Base-by-base conservation (phyloP, 306 rosid species). In the Pterocarpus macrocarpus region DNA sequence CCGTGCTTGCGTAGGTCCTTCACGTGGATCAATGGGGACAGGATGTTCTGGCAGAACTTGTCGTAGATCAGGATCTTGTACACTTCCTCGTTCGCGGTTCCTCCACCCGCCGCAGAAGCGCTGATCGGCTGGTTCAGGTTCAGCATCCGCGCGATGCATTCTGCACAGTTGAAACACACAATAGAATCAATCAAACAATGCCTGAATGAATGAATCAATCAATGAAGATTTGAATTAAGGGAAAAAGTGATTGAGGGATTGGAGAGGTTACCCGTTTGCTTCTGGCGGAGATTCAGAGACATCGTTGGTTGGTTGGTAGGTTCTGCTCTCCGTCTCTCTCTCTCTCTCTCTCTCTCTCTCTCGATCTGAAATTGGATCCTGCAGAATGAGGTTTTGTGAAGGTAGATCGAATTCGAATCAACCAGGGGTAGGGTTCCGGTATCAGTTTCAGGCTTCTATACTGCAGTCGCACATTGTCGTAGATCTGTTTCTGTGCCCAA, bases 1-100 rank as follows among this genome's bases (percentile, higher is more conserved):
- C 99, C 99, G 28, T 95, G 99, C 43, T 95, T 95, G 53, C 99
- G 95, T 4, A 95, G 92, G 73, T 95, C 97, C 90, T 93, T 91
- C 14, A 95, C 99, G 80, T 88, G 92, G 79, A 95, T 95, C 86
- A 95, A 61, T 0, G 99, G 99, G 4, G 98, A 95, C 8, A 95
- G 91, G 5, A 95, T 87, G 86, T 89, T 89, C 79, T 91, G 99
- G 82, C 99, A 95, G 81, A 88, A 93, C 73, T 76, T 89, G 71
- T 95, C 99, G 83, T 84, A 95, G 86, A 95, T 93, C 64, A 95
- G 87, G 57, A 95, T 91, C 97, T 93, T 95, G 83, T 95, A 95
- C 0, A 92, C 98, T 13, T 95, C 99, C 74, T 93, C 99, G 76
- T 91, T 95, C 1, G 94, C 92, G 3, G 92, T 91, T 22, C 28